Base-by-base conservation (phyloP, 345 rosid species). In the Clausena lansium region DNA sequence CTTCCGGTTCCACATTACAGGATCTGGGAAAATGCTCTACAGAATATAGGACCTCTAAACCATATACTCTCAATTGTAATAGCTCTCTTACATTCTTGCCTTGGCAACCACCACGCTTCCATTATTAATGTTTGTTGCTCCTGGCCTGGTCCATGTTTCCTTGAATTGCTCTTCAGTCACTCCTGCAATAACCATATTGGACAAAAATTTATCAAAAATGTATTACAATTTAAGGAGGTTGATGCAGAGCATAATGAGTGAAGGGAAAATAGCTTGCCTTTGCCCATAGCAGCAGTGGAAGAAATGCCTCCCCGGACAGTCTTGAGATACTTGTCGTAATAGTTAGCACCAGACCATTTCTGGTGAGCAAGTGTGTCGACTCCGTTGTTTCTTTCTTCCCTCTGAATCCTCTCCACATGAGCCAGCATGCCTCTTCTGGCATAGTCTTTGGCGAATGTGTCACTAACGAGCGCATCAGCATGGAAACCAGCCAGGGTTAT, bases 341-440 rank as follows among this genome's bases (percentile, higher is more conserved):
- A 97, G 84, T 94, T 93, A 7, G 99, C 98, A 66, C 98, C 98
- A 0, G 98, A 97, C 98, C 99, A 94, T 83, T 97, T 94, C 85
- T 97, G 99, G 84, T 97, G 99, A 30, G 94, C 94, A 24, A 94
- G 88, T 14, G 99, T 97, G 84, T 93, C 99, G 24, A 97, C 94
- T 9, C 94, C 99, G 76, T 94, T 84, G 81, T 72, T 94, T 89
- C 98, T 91, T 74, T 94, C 98, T 86, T 97, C 98, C 74, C 99
- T 93, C 75, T 97, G 98, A 54, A 97, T 97, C 89, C 86, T 93
- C 91, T 97, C 99, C 38, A 93, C 98, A 75, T 94, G 94, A 32
- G 98, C 98, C 75, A 94, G 78, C 98, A 97, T 94, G 66, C 99
- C 99, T 77, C 93, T 87, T 86, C 80, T 83, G 0, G 98, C 92